phyloP scores from a whole-genome alignment of 2,329 filamentous ascomycete species.

The Colletotrichum godetiae region DNA sequence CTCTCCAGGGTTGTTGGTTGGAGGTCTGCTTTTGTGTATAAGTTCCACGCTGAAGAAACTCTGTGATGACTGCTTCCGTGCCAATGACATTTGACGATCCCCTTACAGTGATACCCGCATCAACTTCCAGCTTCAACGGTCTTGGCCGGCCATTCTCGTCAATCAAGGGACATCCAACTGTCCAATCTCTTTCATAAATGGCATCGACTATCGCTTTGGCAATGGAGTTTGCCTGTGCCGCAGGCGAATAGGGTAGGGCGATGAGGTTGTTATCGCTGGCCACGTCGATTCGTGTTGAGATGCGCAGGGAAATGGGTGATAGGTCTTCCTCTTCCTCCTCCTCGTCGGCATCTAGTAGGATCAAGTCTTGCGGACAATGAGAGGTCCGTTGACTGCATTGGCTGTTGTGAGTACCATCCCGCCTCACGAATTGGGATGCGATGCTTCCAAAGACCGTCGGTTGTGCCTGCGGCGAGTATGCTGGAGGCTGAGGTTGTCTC shows the following conservation, averaged over 20 bases:
- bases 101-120: constrained; percentile 57
- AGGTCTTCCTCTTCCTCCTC: constrained; percentile 38
- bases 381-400: not conserved
- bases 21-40: not conserved
- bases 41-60: constrained; percentile 41
- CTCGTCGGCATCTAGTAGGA: not conserved
- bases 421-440: constrained; percentile 44
- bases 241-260: constrained; percentile 52
- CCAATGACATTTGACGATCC: constrained; percentile 59
- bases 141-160: constrained; percentile 56
- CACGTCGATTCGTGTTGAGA: constrained; percentile 61
- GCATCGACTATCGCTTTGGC: constrained; percentile 57
- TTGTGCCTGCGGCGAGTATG: constrained; percentile 28
- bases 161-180: constrained; percentile 58
- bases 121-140: constrained; percentile 55
- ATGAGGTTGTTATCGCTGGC: constrained; percentile 61
- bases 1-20: not conserved
- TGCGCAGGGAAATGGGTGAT: constrained; percentile 56
- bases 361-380: not conserved
- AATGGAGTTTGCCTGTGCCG: constrained; percentile 54
- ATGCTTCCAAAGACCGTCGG: constrained; percentile 76
- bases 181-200: constrained; percentile 51
- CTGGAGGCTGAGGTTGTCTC: constrained; percentile 30
- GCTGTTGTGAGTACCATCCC: not conserved
- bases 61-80: constrained; percentile 42